Evolutionary conservation across 164 flowering plant genomes (phyloP).

Genomic region (Akebia trifoliata): DNA sequence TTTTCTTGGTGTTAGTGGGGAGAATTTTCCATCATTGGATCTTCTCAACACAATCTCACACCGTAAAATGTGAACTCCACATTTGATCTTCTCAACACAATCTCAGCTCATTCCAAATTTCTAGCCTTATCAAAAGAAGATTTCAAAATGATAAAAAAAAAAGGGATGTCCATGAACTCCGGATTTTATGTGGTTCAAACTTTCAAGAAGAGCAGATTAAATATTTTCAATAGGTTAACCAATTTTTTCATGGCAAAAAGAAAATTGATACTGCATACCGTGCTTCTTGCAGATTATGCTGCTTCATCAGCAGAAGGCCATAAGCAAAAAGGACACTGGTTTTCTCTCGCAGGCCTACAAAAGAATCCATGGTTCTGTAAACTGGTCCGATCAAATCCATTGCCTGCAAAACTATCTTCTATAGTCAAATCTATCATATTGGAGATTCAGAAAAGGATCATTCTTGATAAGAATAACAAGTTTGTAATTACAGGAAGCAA

Average conservation of each 20-base stretch:
- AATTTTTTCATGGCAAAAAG: background rate
- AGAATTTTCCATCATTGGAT: too few species aligned
- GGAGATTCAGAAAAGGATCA: background rate
- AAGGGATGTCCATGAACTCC: too few species aligned
- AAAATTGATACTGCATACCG: slow-evolving; percentile 35
- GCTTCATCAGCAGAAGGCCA: slow-evolving; percentile 89
- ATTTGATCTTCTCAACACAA: too few species aligned
- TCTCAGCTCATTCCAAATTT: too few species aligned
- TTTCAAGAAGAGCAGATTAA: too few species aligned
- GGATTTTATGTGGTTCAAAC: too few species aligned
- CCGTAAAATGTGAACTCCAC: too few species aligned
- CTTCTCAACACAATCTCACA: too few species aligned
- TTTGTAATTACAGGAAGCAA: background rate
- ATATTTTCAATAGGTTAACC: too few species aligned
- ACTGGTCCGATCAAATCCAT: slow-evolving; percentile 89
- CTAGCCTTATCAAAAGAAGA: too few species aligned
- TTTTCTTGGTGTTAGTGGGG: too few species aligned
- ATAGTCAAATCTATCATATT: slow-evolving; percentile 1
- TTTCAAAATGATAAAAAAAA: too few species aligned
- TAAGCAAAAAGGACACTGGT: slow-evolving; percentile 74
- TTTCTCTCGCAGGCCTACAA: slow-evolving; percentile 87
- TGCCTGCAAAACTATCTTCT: slow-evolving; percentile 48
- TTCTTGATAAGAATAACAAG: background rate
- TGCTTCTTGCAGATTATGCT: slow-evolving; percentile 87
- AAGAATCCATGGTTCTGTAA: slow-evolving; percentile 71